Evolutionary conservation across 1,284 basidiomycete genomes (phyloP).

Genomic region (Sporisorium exsertum): DNA sequence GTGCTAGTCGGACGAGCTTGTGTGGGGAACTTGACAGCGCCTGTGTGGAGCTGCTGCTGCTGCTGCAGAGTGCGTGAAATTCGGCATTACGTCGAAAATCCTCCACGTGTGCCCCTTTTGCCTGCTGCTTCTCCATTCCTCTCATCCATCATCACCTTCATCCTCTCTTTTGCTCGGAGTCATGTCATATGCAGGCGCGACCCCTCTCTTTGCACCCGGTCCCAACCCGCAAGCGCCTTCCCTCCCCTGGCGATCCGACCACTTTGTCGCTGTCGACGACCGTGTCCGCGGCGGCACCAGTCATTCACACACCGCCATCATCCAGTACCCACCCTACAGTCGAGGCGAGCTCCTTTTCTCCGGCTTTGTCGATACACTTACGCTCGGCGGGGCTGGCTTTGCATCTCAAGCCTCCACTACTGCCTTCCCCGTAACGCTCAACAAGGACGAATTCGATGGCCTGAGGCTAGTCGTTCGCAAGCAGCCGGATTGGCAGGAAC

Average conservation of each 20-base stretch:
- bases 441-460: conserved; percentile 29
- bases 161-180: background rate
- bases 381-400: conserved; percentile 73
- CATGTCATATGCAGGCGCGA: conserved; percentile 45
- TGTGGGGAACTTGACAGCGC: conserved; percentile 1
- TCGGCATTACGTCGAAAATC: background rate
- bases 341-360: conserved; percentile 53
- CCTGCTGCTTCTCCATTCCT: background rate
- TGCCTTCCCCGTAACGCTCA: conserved; percentile 35
- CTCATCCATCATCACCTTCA: background rate
- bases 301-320: conserved; percentile 68
- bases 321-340: conserved; percentile 46
- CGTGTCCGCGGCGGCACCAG: conserved; percentile 71
- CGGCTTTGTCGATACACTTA: conserved; percentile 69
- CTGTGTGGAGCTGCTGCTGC: no score
- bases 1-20: background rate
- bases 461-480: conserved; percentile 47
- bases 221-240: conserved; percentile 40
- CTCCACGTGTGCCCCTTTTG: background rate
- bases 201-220: conserved; percentile 39
- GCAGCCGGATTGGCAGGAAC: conserved; percentile 17
- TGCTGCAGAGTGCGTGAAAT: background rate
- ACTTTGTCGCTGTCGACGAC: conserved; percentile 71
- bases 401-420: conserved; percentile 71
- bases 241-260: conserved; percentile 43